These are phyloP conservation scores for Fusarium sp. DNA, from an alignment of 2,329 filamentous ascomycete genomes.

Conservation along the genomic window DNA sequence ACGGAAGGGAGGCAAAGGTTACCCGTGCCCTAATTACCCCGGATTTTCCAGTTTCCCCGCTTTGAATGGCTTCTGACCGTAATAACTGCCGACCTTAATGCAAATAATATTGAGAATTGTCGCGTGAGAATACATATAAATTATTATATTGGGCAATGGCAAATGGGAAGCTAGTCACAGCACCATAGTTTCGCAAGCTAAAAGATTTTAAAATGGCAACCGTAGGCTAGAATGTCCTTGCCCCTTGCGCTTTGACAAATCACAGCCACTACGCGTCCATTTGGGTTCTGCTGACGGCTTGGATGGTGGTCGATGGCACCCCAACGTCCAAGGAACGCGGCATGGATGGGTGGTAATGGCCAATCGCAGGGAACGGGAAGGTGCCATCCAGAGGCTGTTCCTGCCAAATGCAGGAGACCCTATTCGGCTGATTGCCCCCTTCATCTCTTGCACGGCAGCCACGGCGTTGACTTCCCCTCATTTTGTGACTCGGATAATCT, in stretches of 20 bases:
- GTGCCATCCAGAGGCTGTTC: constrained; percentile 37
- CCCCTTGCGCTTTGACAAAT: constrained; percentile 39
- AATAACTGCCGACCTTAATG: constrained; percentile 37
- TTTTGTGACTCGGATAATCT: constrained; percentile 38
- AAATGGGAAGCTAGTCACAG: neutral
- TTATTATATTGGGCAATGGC: neutral
- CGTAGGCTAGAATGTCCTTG: constrained; percentile 10
- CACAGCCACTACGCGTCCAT: constrained; percentile 27
- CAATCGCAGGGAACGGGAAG: constrained; percentile 36
- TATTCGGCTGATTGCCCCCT: constrained; percentile 38
- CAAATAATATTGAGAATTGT: constrained; percentile 12
- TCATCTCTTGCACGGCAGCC: constrained; percentile 35
- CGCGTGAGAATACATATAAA: constrained; percentile 15
- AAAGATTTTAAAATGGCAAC: constrained; percentile 1
- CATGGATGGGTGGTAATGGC: constrained; percentile 26
- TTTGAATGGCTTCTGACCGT: constrained; percentile 17
- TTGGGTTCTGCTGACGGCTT: constrained; percentile 34
- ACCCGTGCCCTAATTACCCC: constrained; percentile 44
- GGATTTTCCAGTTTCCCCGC: constrained; percentile 44
- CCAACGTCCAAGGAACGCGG: constrained; percentile 24
- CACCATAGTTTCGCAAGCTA: neutral
- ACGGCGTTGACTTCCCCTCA: constrained; percentile 41
- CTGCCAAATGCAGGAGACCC: constrained; percentile 39
- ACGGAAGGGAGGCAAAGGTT: constrained; percentile 34
- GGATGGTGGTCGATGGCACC: constrained; percentile 19